A percentile compares a stretch with the other conserved stretches of the same genome.
Conservation (phyloP, 768 basidiomycete species). For the Zangia roseola region DNA sequence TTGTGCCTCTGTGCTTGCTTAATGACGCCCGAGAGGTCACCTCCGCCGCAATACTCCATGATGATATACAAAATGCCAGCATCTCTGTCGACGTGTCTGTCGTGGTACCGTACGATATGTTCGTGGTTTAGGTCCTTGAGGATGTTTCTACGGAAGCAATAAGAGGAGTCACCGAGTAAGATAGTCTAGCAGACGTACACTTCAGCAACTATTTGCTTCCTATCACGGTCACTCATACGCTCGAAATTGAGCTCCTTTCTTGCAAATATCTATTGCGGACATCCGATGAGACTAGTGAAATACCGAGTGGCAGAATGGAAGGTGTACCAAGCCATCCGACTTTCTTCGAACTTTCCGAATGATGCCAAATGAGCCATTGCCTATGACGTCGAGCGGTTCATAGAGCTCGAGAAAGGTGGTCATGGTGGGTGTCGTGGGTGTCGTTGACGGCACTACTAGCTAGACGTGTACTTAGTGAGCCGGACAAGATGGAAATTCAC, state of each 20-base stretch:
- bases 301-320: constrained; percentile 4
- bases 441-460: constrained; percentile 2
- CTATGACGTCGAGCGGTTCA: constrained; percentile 87
- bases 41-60: constrained; percentile 99
- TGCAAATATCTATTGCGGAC: constrained; percentile 64
- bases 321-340: constrained; percentile 72
- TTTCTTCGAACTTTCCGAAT: constrained; percentile 92
- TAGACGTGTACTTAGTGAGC: background rate
- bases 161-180: background rate
- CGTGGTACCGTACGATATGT: constrained; percentile 95
- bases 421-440: constrained; percentile 17
- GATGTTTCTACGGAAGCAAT: constrained; percentile 68
- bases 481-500: constrained; percentile 24
- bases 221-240: constrained; percentile 92
- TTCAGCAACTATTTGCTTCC: constrained; percentile 96
- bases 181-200: constrained; percentile 69
- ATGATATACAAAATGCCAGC: constrained; percentile 92
- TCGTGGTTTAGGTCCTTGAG: constrained; percentile 93
- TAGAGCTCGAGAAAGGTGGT: constrained; percentile 67
- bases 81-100: constrained; percentile 88
- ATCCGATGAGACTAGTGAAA: background rate
- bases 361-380: constrained; percentile 96
- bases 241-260: constrained; percentile 97
- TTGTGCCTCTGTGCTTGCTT: constrained; percentile 69
- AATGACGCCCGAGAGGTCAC: constrained; percentile 88